Base-by-base conservation (phyloP, 2,329 filamentous ascomycete genomes). In the Lizonia empirigonia region DNA sequence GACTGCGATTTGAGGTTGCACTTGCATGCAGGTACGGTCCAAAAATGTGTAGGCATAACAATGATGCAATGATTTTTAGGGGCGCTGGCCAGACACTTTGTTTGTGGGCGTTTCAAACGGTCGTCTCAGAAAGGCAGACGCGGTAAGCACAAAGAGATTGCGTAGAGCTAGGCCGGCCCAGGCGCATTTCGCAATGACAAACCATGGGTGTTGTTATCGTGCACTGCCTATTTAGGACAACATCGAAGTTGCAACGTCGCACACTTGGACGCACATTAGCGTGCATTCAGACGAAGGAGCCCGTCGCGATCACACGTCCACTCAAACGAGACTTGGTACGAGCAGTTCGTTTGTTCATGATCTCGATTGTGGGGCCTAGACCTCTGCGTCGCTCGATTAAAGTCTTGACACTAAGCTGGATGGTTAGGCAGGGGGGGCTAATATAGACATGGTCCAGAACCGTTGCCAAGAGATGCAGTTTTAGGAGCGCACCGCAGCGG, bases 381-480 rank as follows among this genome's bases (percentile, higher is more conserved):
- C 50, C 44, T n/a, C 18, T 26, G 34, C 32, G 38, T 40, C 26
- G 27, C 38, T 52, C 24, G 40, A 40, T 40, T 35, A 20, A 26
- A 29, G 23, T 37, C 32, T 40, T 37, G 20, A 52, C 50, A 39
- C 44, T 47, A 53, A 27, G 44, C 44, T 44, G 33, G 34, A 34
- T 27, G 40, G 18, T 35, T 33, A 41, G 19, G 29, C 23, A 18
- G 35, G 41, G 10, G n/a, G 35, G 27, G 18, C 42, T 42, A 37
- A 37, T 48, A 44, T 39, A 34, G 50, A 29, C 41, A 39, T 32
- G 42, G 56, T 53, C 53, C 58, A 54, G 60, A 57, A 60, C 63
- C 63, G 62, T 65, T 65, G 63, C 63, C 63, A 64, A 65, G 63
- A 35, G 32, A 30, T 45, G 32, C 47, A 59, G 54, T 44, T 50